Evolutionary conservation across 2,329 filamentous ascomycete species (phyloP), one percentile per base, ranked within the genome.

Genomic region (Sporothrix luriei): DNA sequence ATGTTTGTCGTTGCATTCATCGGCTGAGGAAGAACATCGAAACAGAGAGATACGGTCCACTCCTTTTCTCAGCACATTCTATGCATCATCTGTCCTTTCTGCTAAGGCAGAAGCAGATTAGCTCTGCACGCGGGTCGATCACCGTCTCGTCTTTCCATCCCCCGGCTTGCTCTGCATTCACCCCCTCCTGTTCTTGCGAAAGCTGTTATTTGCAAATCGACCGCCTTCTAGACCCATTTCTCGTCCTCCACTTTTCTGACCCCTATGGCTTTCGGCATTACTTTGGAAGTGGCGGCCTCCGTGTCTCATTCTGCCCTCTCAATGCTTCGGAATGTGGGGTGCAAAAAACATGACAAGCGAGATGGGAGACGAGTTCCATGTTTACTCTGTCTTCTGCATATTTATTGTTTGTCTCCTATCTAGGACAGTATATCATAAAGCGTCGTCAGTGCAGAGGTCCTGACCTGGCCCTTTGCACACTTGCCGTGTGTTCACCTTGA

Each of bases 221-320:
- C n/a, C 9, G 21, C 61, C 43, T 33, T 64, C 61, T n/a, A 29
- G 40, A 49, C 43, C 43, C 2, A n/a, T 33, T n/a, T 21, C 16
- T 10, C 43, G 3, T 40, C 55, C 5, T 26, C 29, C 1, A 19
- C 26, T 38, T 2, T 24, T 13, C 24, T 24, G 38, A 13, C 24
- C 24, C 43, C 11, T 64, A 24, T 64, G 61, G 46, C 61, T 64
- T 64, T 64, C 43, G 61, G 24, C 61, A 49, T 64, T 49, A 49
- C 29, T 33, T 33, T 49, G 11, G 11, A 43, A 14, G 52, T 19
- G 13, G 54, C 7, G 16, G 7, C 38, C 21, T 46, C n/a, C 21
- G 6, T 21, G 9, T 46, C 6, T n/a, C 19, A 11, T 51, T 40
- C 4, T 40, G 55, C 11, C 7, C n/a, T n/a, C 19, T 21, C 16